Conservation (phyloP, 306 rosid species). For the Trifolium dubium region DNA sequence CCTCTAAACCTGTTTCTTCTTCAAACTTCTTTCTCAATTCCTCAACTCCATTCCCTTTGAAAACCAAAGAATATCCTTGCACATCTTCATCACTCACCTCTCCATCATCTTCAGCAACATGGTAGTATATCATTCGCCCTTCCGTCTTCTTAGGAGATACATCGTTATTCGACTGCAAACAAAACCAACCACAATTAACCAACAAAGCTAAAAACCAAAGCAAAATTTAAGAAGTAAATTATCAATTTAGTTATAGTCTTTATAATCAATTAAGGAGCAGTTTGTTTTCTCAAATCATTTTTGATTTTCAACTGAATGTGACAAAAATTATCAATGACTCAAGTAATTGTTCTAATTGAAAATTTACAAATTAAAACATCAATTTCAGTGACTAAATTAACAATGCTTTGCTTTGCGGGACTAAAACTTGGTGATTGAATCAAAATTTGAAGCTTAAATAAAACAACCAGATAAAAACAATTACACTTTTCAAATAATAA, state of each 20-base stretch:
- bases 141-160: slow-evolving; percentile 57
- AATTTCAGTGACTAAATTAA: neutral
- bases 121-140: slow-evolving; percentile 83
- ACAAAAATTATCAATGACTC: neutral
- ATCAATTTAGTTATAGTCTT: too few relatives aligned
- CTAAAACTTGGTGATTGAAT: neutral
- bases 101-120: slow-evolving; percentile 78
- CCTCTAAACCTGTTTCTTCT: slow-evolving; percentile 83
- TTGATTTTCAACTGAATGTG: neutral
- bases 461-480: neutral
- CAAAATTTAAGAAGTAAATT: neutral
- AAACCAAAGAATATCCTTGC: slow-evolving; percentile 59
- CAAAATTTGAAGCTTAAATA: neutral
- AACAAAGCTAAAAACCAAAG: neutral
- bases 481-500: neutral
- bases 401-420: neutral
- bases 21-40: slow-evolving; percentile 71
- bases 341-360: neutral
- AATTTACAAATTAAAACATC: neutral
- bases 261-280: too few relatives aligned
- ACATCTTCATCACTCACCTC: slow-evolving; percentile 65
- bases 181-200: slow-evolving; percentile 5
- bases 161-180: slow-evolving; percentile 61
- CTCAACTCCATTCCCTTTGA: slow-evolving; percentile 82
- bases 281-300: too few relatives aligned